These are phyloP conservation scores for Lasiodiplodia sp. DNA, from an alignment of 2,329 filamentous ascomycete species.

Conservation along the genomic window DNA sequence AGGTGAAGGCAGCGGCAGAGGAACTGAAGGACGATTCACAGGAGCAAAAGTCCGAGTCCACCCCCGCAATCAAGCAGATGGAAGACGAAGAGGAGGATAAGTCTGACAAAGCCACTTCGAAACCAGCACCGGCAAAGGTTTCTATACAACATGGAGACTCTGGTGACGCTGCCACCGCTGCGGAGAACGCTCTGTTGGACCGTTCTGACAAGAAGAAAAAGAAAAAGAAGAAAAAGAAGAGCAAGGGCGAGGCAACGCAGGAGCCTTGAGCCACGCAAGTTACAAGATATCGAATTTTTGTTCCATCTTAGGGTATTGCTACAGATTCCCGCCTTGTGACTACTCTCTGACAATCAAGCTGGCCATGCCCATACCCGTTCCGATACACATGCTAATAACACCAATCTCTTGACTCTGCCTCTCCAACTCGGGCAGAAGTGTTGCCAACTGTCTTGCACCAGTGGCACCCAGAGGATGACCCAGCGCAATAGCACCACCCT, in stretches of 20 bases:
- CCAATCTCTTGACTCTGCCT: conserved; percentile 75
- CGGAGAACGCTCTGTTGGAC: neutral
- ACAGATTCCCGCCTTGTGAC: neutral
- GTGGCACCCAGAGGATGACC: conserved; percentile 92
- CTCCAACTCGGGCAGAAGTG: conserved; percentile 73
- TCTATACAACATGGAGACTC: neutral
- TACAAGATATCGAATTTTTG: conserved; percentile 14
- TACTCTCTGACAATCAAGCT: conserved; percentile 59
- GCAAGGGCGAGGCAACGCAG: conserved; percentile 7
- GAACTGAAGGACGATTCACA: neutral
- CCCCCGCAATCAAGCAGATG: neutral
- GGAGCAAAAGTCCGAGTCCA: neutral
- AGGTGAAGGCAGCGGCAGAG: neutral
- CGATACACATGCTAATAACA: conserved; percentile 86
- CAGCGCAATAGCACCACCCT: conserved; percentile 92
- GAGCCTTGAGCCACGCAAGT: neutral
- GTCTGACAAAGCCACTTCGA: neutral
- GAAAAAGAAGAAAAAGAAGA: conserved; percentile 23
- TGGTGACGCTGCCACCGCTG: neutral
- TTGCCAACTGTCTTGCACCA: conserved; percentile 80
- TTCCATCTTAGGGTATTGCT: neutral
- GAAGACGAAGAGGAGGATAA: neutral
- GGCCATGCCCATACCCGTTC: conserved; percentile 62
- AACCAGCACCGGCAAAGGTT: neutral
- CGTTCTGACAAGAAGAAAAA: conserved; percentile 6